Evolutionary conservation across 176 grass and related monocot genomes (phyloP).

Genomic region (Eleusine indica): DNA sequence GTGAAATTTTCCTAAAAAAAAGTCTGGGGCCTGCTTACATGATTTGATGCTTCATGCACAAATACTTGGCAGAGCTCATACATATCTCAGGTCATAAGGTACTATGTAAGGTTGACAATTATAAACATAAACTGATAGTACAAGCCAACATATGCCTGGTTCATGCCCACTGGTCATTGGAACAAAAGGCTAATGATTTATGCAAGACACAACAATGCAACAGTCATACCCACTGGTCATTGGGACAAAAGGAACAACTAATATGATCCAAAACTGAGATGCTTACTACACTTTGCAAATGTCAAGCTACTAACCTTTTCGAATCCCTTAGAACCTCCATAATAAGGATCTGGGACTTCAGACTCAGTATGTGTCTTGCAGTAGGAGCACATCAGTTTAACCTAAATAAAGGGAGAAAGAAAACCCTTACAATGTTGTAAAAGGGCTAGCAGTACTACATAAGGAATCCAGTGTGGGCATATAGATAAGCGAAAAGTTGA

Average conservation of each 20-base stretch:
- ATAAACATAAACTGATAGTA: neutral
- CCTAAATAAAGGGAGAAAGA: slow-evolving; percentile 44
- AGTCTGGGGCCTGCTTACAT: neutral
- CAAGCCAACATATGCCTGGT: neutral
- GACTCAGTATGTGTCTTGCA: slow-evolving; percentile 79
- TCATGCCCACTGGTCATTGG: slow-evolving; percentile 5
- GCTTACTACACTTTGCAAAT: neutral
- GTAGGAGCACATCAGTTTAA: slow-evolving; percentile 96
- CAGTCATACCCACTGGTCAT: neutral
- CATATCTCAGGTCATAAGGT: neutral
- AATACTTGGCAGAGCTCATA: slow-evolving; percentile 14
- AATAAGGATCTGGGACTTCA: slow-evolving; percentile 99
- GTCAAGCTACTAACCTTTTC: slow-evolving; percentile 61
- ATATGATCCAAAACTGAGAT: neutral
- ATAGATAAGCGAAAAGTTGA: neutral
- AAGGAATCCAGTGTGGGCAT: neutral
- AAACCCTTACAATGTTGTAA: neutral
- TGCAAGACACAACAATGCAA: neutral
- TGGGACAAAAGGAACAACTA: slow-evolving; percentile 1
- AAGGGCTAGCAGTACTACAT: neutral
- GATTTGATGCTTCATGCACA: neutral
- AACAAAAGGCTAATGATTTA: neutral
- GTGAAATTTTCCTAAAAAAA: neutral
- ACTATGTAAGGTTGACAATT: neutral
- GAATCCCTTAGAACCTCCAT: slow-evolving; percentile 91